phyloP scores from a whole-genome alignment of 345 rosid species.

The Arabidopsis thaliana region DNA sequence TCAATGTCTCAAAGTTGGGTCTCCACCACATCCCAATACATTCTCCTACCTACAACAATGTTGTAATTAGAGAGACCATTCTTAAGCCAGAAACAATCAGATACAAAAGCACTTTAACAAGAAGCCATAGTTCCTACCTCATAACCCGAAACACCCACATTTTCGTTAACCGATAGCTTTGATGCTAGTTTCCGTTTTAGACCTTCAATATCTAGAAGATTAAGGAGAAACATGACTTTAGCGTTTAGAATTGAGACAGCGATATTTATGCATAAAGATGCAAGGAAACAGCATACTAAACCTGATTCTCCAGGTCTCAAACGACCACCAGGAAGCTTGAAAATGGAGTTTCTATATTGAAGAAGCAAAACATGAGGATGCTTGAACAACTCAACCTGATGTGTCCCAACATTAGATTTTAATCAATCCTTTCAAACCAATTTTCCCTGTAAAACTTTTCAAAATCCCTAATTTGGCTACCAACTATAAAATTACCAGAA shows the following conservation, averaged over 20 bases:
- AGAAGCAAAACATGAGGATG: conserved; percentile 83
- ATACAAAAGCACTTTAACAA: neutral
- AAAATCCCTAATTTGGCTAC: conserved; percentile 15
- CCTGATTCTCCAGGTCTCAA: conserved; percentile 85
- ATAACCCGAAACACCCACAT: conserved; percentile 53
- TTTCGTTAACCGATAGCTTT: conserved; percentile 60
- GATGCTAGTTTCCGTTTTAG: conserved; percentile 74
- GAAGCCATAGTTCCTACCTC: conserved; percentile 55
- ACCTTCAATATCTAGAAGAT: conserved; percentile 65
- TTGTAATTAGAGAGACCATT: conserved; percentile 16
- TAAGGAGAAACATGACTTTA: neutral
- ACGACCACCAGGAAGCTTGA: conserved; percentile 89
- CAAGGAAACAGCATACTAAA: conserved; percentile 10
- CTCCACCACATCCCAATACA: conserved; percentile 96
- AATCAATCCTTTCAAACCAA: neutral
- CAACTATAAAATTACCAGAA: conserved; percentile 56
- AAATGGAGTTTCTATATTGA: conserved; percentile 69
- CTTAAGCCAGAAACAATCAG: neutral
- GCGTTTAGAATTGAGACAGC: neutral
- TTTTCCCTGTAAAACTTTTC: neutral
- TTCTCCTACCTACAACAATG: conserved; percentile 60
- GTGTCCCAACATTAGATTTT: conserved; percentile 1
- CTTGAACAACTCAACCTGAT: conserved; percentile 87
- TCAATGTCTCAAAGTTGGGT: conserved; percentile 70
- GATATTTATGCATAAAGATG: neutral